A percentile compares a stretch with the other conserved stretches of the same genome.
These are phyloP conservation scores for Whalleya microplaca DNA, from an alignment of 2,329 filamentous ascomycete species.

Conservation along the genomic window DNA sequence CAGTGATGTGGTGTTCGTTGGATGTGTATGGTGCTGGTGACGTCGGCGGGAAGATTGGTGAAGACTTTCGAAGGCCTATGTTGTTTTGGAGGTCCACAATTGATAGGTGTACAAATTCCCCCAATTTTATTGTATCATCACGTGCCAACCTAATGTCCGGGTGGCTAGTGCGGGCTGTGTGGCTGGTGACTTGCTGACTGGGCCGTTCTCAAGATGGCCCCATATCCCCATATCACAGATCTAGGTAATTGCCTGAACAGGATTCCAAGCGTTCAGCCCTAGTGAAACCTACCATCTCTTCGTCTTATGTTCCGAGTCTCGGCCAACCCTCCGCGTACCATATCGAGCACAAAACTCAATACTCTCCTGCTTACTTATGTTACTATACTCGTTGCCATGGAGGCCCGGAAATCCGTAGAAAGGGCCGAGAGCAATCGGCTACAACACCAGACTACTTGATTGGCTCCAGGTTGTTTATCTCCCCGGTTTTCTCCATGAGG, in stretches of 20 bases:
- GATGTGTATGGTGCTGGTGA: neutral
- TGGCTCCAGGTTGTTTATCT: constrained; percentile 18
- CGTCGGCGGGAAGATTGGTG: neutral
- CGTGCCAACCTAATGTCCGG: no score
- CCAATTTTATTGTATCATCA: neutral
- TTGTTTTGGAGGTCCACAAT: neutral
- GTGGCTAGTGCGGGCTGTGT: neutral
- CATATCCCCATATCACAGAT: no score
- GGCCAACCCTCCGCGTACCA: constrained; percentile 7
- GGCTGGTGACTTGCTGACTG: no score
- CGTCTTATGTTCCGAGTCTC: constrained; percentile 15
- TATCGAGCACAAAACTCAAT: no score
- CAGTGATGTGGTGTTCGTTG: neutral
- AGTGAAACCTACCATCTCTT: neutral
- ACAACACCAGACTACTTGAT: constrained; percentile 3
- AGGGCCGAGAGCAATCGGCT: constrained; percentile 20
- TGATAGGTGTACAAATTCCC: neutral
- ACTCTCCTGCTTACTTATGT: no score
- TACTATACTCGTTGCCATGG: constrained; percentile 6
- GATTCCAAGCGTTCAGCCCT: neutral
- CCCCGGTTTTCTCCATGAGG: constrained; percentile 24
- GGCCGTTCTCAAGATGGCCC: no score
- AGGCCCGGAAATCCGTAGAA: constrained; percentile 30
- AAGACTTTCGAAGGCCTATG: neutral
- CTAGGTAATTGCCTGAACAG: no score